Evolutionary conservation across 1,284 basidiomycete species (phyloP).

Genomic region (Sporisorium iseilematis-ciliati): DNA sequence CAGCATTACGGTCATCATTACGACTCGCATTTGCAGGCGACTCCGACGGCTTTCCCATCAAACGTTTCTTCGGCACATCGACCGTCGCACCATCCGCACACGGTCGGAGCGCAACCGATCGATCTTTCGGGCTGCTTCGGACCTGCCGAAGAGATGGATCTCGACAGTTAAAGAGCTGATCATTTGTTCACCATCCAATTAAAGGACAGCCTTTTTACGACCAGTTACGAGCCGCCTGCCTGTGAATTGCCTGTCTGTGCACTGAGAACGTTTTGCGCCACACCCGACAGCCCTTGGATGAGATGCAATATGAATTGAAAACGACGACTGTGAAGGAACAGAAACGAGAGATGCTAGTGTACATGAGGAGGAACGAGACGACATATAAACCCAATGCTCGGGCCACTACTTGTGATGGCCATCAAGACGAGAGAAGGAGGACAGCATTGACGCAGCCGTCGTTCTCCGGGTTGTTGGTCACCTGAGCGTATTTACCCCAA

Average conservation of each 20-base stretch:
- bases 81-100: slow-evolving; percentile 1
- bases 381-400: too few relatives aligned
- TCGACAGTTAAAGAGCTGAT: slow-evolving; percentile 28
- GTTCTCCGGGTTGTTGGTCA: slow-evolving; percentile 74
- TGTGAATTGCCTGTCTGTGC: too few relatives aligned
- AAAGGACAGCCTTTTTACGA: background rate
- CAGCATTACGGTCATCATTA: slow-evolving; percentile 27
- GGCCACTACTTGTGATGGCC: background rate
- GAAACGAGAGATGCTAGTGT: slow-evolving; percentile 39
- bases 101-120: slow-evolving; percentile 32
- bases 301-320: slow-evolving; percentile 11
- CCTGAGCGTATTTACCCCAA: slow-evolving; percentile 89
- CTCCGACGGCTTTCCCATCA: background rate
- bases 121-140: slow-evolving; percentile 32
- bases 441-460: slow-evolving; percentile 67
- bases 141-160: slow-evolving; percentile 47
- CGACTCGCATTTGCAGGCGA: slow-evolving; percentile 5
- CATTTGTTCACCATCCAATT: background rate
- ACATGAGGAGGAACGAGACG: slow-evolving; percentile 15
- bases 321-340: background rate
- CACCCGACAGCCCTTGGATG: background rate
- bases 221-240: too few relatives aligned
- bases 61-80: background rate
- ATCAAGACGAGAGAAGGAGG: slow-evolving; percentile 59
- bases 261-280: too few relatives aligned